Conservation (phyloP, 2,329 filamentous ascomycete species). For the Aspergillus sp. region DNA sequence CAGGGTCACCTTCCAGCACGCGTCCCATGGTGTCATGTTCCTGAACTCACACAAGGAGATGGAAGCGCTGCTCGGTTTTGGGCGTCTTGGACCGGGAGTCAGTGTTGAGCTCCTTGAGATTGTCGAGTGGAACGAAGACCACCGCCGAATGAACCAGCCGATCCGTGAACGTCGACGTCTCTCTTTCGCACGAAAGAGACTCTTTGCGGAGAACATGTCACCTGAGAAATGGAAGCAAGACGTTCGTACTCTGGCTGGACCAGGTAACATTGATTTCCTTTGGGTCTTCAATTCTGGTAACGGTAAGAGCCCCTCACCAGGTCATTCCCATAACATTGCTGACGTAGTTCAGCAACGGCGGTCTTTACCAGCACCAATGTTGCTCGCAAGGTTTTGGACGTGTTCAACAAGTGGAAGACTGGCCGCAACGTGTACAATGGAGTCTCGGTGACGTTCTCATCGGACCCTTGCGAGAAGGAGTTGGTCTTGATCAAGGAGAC, state of each 20-base stretch:
- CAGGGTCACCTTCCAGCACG: constrained; percentile 34
- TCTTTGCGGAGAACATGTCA: constrained; percentile 30
- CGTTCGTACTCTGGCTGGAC: constrained; percentile 26
- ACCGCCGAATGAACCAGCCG: constrained; percentile 29
- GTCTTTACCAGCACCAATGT: constrained; percentile 33
- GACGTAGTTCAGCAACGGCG: constrained; percentile 26
- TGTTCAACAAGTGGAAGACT: constrained; percentile 24
- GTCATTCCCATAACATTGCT: constrained; percentile 4
- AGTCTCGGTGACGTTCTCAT: constrained; percentile 31
- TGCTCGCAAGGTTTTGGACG: constrained; percentile 27
- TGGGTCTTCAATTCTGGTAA: constrained; percentile 40
- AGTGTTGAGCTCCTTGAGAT: constrained; percentile 23
- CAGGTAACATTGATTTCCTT: constrained; percentile 33
- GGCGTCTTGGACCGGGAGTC: constrained; percentile 28
- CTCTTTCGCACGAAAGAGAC: constrained; percentile 33
- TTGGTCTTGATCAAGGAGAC: constrained; percentile 22
- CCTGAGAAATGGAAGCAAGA: constrained; percentile 30
- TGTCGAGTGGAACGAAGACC: constrained; percentile 28
- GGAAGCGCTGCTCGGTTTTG: constrained; percentile 20
- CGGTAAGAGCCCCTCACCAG: constrained; percentile 23
- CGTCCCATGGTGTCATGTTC: constrained; percentile 29
- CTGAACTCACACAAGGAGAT: constrained; percentile 24
- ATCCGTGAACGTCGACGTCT: constrained; percentile 35
- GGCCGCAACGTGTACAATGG: constrained; percentile 24
- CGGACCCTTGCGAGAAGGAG: constrained; percentile 36